A percentile compares a stretch with the other conserved stretches of the same genome.
phyloP scores from a whole-genome alignment of 495 filamentous ascomycete species.

The Penicillium arizonense region DNA sequence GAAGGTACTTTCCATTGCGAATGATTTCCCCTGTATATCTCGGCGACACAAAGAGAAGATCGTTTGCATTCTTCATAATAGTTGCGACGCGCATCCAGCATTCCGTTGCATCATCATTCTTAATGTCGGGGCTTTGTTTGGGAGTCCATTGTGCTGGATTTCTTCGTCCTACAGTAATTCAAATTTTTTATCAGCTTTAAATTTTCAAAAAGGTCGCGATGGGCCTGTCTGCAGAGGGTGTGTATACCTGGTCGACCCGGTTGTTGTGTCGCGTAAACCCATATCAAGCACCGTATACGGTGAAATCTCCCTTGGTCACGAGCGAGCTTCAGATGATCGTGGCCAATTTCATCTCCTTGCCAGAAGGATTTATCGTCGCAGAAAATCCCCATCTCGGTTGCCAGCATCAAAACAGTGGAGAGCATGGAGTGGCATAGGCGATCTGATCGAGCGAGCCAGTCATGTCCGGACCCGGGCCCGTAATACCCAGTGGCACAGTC shows the following conservation, averaged over 20 bases:
- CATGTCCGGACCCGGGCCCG: conserved; percentile 59
- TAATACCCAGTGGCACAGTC: not conserved
- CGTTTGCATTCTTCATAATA: conserved; percentile 72
- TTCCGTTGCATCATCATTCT: conserved; percentile 45
- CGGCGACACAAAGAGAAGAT: conserved; percentile 66
- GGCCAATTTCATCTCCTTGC: not conserved
- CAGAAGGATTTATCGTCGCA: conserved; percentile 57
- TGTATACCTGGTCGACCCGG: conserved; percentile 62
- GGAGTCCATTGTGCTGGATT: not conserved
- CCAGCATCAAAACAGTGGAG: conserved; percentile 70
- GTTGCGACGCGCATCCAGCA: conserved; percentile 76
- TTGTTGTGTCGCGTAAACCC: conserved; percentile 75
- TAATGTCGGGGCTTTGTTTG: not conserved
- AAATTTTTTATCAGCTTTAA: not conserved
- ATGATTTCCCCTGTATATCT: conserved; percentile 72
- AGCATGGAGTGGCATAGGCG: conserved; percentile 89
- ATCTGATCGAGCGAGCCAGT: conserved; percentile 74
- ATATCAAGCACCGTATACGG: conserved; percentile 68
- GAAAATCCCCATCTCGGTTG: conserved; percentile 80
- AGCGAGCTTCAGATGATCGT: not conserved
- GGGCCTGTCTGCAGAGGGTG: not conserved
- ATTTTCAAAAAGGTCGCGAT: not conserved
- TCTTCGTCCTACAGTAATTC: not conserved
- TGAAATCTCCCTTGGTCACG: conserved; percentile 47
- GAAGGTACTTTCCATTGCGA: conserved; percentile 68